phyloP scores from a whole-genome alignment of 768 basidiomycete genomes.

The Phaffia tasmanica region DNA sequence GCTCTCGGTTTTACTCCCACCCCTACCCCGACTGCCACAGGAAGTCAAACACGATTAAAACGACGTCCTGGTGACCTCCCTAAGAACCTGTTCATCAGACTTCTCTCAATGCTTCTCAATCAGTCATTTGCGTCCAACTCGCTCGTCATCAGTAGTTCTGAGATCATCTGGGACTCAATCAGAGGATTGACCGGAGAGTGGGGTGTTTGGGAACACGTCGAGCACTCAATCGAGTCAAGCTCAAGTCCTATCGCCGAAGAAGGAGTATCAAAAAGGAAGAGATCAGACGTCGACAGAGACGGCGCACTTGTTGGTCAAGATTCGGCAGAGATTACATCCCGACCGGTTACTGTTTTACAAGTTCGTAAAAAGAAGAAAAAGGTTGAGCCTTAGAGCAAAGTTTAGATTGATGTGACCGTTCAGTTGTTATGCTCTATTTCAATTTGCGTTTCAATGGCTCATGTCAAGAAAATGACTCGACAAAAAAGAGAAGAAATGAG shows the following conservation, averaged over 20 bases:
- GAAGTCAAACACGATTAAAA: conserved; percentile 47
- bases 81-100: conserved; percentile 11
- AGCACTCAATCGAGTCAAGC: conserved; percentile 29
- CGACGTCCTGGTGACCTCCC: not conserved
- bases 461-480: not conserved
- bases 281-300: conserved; percentile 5
- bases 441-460: not conserved
- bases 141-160: conserved; percentile 16
- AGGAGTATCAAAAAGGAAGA: conserved; percentile 10
- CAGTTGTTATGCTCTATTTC: not conserved
- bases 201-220: conserved; percentile 46
- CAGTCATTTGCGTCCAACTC: conserved; percentile 10
- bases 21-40: conserved; percentile 36
- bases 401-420: not conserved
- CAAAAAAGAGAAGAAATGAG: not conserved
- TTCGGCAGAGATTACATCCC: too few relatives aligned
- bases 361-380: conserved; percentile 37
- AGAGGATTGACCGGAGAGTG: conserved; percentile 55
- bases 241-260: conserved; percentile 18
- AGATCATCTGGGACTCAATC: conserved; percentile 70
- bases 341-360: conserved; percentile 31
- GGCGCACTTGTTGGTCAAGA: conserved; percentile 26
- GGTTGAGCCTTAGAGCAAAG: conserved; percentile 27
- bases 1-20: conserved; percentile 19
- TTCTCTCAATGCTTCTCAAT: conserved; percentile 17